Evolutionary conservation across 2,329 filamentous ascomycete genomes (phyloP), one percentile per base, ranked within the genome.

Genomic region (Grosmannia penicillata): DNA sequence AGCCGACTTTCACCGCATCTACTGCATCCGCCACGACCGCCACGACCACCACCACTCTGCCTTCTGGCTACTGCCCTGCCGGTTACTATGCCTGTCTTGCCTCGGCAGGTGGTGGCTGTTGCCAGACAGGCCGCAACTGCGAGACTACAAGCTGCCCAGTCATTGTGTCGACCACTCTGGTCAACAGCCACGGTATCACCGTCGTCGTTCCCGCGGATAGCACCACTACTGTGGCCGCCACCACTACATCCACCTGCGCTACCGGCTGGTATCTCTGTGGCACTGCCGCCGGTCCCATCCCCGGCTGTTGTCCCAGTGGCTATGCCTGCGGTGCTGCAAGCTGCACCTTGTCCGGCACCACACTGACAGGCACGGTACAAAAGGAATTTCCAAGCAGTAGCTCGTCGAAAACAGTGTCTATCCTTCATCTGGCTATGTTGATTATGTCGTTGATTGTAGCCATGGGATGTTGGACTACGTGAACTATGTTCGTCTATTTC

Each of bases 1-100:
- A 31, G 45, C 49, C 33, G 32, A 47, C 33, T 5, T 13, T 26
- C 22, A 21, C 26, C 14, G 22, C 36, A 13, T 6, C 31, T 6
- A 25, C 24, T 19, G 13, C 63, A 2, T 66, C 70, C 1, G 62
- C 61, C 1, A 49, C 30, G 45, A 49, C 34, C 33, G 46, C 35
- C 9, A 32, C 30, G 6, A 6, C 35, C 10, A 53, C 64, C 2
- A 64, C 69, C 33, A 48, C 54, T 37, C 60, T 60, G 1, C 49
- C 33, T 45, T 50, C 32, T 28, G 57, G 57, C 24, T 64, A 69
- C 49, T 96, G 89, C 49, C 89, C 89, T 0, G 87, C 79, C 0
- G 87, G 87, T 3, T 96, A 87, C 64, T 96, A 96, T 57, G 79
- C 84, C 36, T 96, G 89, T 57, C 73, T 78, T 3, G 89, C 89